Conservation (phyloP, 148 eudicot species). For the Amaranthus palmeri region DNA sequence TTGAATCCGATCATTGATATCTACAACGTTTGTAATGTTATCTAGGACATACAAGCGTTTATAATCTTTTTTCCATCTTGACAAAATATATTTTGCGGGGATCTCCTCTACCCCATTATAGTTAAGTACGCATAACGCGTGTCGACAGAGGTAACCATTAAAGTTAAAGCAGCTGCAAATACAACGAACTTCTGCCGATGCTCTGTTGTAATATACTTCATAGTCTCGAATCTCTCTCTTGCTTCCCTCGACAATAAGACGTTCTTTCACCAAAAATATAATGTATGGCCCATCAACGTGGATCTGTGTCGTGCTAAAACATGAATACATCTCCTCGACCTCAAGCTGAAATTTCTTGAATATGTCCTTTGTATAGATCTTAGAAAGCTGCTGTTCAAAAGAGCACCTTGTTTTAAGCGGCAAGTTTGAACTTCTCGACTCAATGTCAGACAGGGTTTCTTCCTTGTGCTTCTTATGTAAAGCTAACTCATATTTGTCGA, state of each 20-base stretch:
- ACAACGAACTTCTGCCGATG: conserved; percentile 57
- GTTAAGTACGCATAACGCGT: conserved; percentile 66
- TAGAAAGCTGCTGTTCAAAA: conserved; percentile 62
- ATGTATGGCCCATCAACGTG: conserved; percentile 52
- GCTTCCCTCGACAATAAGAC: conserved; percentile 47
- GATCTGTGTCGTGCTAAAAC: conserved; percentile 64
- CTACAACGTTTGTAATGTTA: conserved; percentile 23
- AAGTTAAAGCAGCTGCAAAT: conserved; percentile 75
- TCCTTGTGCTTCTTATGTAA: conserved; percentile 64
- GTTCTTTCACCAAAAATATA: conserved; percentile 67
- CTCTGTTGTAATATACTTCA: conserved; percentile 62
- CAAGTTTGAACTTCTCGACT: conserved; percentile 45
- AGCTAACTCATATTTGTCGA: conserved; percentile 69
- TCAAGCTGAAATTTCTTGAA: conserved; percentile 62
- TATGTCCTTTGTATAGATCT: conserved; percentile 55
- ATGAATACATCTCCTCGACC: conserved; percentile 84
- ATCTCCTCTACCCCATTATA: conserved; percentile 71
- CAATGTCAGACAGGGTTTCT: conserved; percentile 59
- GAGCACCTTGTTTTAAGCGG: conserved; percentile 56
- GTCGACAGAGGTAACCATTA: conserved; percentile 69
- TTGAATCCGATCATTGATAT: conserved; percentile 35
- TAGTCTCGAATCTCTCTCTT: conserved; percentile 56
- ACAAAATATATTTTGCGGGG: conserved; percentile 56
- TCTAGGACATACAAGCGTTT: conserved; percentile 46
- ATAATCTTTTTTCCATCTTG: conserved; percentile 67